Evolutionary conservation across 768 basidiomycete species (phyloP).

Genomic region (Amanita jacksonii): DNA sequence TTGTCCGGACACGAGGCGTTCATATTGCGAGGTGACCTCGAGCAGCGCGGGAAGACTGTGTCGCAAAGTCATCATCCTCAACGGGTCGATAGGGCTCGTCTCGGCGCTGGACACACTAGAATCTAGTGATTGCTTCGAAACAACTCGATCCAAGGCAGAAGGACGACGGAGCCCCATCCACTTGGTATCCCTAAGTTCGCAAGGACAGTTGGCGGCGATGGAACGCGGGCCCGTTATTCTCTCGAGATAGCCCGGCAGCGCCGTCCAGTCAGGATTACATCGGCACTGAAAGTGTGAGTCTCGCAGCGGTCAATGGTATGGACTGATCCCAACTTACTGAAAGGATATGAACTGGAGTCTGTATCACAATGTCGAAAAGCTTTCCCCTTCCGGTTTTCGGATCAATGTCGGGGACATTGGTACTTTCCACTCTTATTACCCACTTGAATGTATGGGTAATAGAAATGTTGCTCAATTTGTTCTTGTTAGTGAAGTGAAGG

Average conservation of each 20-base stretch:
- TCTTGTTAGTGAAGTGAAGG: constrained; percentile 74
- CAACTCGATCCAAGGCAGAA: constrained; percentile 20
- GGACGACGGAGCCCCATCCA: constrained; percentile 8
- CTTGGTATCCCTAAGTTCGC: constrained; percentile 20
- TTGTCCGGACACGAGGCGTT: constrained; percentile 74
- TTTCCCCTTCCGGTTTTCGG: constrained; percentile 64
- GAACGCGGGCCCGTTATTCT: constrained; percentile 27
- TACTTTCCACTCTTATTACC: constrained; percentile 73
- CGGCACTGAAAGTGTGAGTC: constrained; percentile 43
- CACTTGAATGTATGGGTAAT: constrained; percentile 76
- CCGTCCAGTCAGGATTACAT: constrained; percentile 72
- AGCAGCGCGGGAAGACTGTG: constrained; percentile 25
- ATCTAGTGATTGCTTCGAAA: constrained; percentile 25
- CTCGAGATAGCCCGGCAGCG: constrained; percentile 68
- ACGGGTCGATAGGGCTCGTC: constrained; percentile 23
- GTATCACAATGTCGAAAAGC: constrained; percentile 79
- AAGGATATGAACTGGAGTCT: constrained; percentile 78
- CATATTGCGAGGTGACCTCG: constrained; percentile 50
- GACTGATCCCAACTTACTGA: constrained; percentile 45
- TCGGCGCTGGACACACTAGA: constrained; percentile 28
- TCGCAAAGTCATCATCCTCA: constrained; percentile 21
- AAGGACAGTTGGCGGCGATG: constrained; percentile 36
- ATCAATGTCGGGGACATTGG: constrained; percentile 58
- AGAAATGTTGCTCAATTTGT: constrained; percentile 62
- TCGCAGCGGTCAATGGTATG: neutral